Evolutionary conservation across 768 basidiomycete genomes (phyloP).

Genomic region (Boletellus ananas): DNA sequence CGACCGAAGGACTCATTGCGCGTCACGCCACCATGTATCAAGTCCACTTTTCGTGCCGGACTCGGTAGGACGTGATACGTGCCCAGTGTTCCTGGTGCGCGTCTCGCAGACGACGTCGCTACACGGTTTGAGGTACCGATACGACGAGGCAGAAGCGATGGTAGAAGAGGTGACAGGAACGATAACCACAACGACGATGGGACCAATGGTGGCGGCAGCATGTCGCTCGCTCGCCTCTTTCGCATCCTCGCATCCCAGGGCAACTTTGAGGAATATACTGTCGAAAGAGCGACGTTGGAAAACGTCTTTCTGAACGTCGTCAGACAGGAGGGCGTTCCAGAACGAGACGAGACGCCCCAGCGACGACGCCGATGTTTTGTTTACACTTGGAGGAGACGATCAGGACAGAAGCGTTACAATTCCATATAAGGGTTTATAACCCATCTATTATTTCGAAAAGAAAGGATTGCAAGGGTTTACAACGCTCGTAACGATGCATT

Average conservation of each 20-base stretch:
- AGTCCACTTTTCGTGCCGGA: constrained; percentile 68
- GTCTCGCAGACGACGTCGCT: constrained; percentile 69
- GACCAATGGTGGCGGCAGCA: neutral
- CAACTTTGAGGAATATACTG: constrained; percentile 63
- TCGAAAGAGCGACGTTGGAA: constrained; percentile 66
- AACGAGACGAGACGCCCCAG: constrained; percentile 35
- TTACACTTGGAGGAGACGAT: neutral
- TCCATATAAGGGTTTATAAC: no score
- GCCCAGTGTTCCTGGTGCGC: constrained; percentile 62
- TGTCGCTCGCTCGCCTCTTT: constrained; percentile 60
- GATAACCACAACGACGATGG: neutral
- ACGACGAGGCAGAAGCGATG: neutral
- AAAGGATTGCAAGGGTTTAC: no score
- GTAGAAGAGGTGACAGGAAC: no score
- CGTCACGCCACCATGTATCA: constrained; percentile 68
- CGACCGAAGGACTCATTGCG: constrained; percentile 56
- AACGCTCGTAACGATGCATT: no score
- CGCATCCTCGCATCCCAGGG: constrained; percentile 47
- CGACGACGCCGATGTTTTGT: constrained; percentile 1
- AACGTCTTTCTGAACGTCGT: constrained; percentile 73
- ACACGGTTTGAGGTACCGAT: constrained; percentile 74
- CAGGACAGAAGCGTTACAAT: no score
- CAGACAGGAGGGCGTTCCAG: constrained; percentile 53
- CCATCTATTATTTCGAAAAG: no score
- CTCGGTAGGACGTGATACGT: constrained; percentile 52